Conservation (phyloP, 495 filamentous ascomycete genomes). For the Pseudomonodictys pantanalensis region DNA sequence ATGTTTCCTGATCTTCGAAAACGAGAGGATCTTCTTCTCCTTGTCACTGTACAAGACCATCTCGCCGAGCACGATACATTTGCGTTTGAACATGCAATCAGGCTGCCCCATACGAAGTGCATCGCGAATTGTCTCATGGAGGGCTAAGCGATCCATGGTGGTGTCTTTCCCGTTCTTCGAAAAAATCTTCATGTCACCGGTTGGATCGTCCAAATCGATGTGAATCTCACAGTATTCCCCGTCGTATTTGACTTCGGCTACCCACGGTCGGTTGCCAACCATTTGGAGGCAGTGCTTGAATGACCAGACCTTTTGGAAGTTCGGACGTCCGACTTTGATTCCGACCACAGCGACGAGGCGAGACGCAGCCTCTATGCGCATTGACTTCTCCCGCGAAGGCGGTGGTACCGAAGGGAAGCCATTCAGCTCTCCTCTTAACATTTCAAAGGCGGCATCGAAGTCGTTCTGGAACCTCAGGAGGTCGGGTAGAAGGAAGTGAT, state of each 20-base stretch:
- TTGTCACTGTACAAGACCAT: conserved; percentile 72
- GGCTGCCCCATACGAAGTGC: conserved; percentile 57
- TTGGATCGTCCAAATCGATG: conserved; percentile 59
- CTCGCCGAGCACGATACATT: conserved; percentile 80
- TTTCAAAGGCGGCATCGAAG: conserved; percentile 51
- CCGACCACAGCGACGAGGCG: conserved; percentile 62
- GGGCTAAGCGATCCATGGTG: conserved; percentile 60
- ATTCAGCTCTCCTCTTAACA: conserved; percentile 46
- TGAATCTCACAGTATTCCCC: conserved; percentile 89
- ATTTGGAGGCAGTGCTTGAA: conserved; percentile 73
- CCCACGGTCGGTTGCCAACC: conserved; percentile 57
- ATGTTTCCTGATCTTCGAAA: conserved; percentile 79
- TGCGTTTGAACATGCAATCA: conserved; percentile 55
- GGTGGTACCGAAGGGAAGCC: conserved; percentile 46
- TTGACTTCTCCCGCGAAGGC: conserved; percentile 36
- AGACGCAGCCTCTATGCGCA: conserved; percentile 45
- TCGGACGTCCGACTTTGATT: conserved; percentile 70
- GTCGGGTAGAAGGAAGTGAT: conserved; percentile 49
- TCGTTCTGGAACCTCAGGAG: conserved; percentile 66
- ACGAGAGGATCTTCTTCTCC: conserved; percentile 59
- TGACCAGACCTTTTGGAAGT: conserved; percentile 70
- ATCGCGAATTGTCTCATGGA: conserved; percentile 55
- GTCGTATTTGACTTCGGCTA: conserved; percentile 79
- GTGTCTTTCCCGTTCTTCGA: conserved; percentile 91
- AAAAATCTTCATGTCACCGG: conserved; percentile 69